phyloP scores from a whole-genome alignment of 2,329 filamentous ascomycete species.

The Thielaviopsis musarum region DNA sequence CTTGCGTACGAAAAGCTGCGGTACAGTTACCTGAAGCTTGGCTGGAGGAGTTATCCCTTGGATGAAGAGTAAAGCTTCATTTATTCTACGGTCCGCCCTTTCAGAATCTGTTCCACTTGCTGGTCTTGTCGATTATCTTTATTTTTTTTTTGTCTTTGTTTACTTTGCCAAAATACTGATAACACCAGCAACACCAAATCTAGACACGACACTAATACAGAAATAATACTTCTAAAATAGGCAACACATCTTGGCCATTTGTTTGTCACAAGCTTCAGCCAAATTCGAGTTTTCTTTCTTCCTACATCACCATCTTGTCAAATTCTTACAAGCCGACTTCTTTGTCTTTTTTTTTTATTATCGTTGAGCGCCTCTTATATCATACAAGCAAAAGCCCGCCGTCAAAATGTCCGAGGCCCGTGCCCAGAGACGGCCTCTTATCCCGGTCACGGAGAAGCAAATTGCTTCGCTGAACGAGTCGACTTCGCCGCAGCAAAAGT shows the following conservation, averaged over 20 bases:
- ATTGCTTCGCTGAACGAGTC: background rate
- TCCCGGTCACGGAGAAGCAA: constrained; percentile 1
- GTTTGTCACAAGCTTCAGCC: background rate
- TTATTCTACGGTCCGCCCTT: too few species aligned
- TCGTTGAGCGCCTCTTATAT: background rate
- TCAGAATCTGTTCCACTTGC: too few species aligned
- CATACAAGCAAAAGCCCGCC: background rate
- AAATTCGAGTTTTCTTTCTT: too few species aligned
- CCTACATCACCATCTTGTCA: background rate
- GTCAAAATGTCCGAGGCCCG: background rate
- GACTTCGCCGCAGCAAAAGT: background rate
- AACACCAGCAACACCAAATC: too few species aligned
- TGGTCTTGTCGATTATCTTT: too few species aligned
- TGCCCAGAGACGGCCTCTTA: background rate
- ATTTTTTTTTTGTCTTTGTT: background rate
- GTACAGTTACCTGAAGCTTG: too few species aligned
- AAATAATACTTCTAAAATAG: background rate
- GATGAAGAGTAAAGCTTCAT: too few species aligned
- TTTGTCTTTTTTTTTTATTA: too few species aligned
- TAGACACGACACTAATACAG: too few species aligned
- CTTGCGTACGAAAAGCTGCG: too few species aligned
- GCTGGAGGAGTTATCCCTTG: too few species aligned
- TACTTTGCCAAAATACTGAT: background rate
- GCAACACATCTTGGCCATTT: background rate
- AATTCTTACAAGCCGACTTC: background rate